phyloP scores from a whole-genome alignment of 2,329 filamentous ascomycete species.

The Aspergillus floridensis region DNA sequence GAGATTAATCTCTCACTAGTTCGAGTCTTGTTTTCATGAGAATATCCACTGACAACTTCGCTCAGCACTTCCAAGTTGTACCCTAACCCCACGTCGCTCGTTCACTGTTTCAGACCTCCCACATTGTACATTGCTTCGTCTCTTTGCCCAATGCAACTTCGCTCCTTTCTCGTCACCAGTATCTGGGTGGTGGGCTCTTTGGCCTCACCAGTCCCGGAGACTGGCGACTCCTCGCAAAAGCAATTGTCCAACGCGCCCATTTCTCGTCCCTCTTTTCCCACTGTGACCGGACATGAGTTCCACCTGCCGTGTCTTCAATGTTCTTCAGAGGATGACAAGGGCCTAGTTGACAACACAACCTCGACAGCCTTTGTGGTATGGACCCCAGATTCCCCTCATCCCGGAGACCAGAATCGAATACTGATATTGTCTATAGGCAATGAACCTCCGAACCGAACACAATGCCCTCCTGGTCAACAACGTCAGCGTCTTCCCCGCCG shows the following conservation, averaged over 20 bases:
- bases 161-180: background rate
- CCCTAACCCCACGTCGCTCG: background rate
- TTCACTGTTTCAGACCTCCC: background rate
- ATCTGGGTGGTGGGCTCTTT: background rate
- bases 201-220: background rate
- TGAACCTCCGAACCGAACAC: conserved; percentile 1
- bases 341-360: background rate
- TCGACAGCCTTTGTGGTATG: background rate
- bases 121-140: background rate
- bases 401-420: background rate
- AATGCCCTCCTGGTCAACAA: conserved; percentile 2
- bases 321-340: background rate
- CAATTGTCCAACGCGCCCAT: background rate
- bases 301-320: background rate
- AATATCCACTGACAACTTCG: background rate
- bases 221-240: background rate
- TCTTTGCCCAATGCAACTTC: background rate
- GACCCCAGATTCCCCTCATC: background rate
- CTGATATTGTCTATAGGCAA: background rate
- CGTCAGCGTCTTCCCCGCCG: background rate
- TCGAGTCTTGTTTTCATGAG: background rate
- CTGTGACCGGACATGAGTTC: conserved; percentile 5
- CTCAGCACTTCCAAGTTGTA: background rate
- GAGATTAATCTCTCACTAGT: background rate
- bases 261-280: background rate